Percentiles rank a stretch among this genome's conserved stretches.
phyloP scores from a whole-genome alignment of 352 stramenopile genomes.

The Phytophthora capsici region DNA sequence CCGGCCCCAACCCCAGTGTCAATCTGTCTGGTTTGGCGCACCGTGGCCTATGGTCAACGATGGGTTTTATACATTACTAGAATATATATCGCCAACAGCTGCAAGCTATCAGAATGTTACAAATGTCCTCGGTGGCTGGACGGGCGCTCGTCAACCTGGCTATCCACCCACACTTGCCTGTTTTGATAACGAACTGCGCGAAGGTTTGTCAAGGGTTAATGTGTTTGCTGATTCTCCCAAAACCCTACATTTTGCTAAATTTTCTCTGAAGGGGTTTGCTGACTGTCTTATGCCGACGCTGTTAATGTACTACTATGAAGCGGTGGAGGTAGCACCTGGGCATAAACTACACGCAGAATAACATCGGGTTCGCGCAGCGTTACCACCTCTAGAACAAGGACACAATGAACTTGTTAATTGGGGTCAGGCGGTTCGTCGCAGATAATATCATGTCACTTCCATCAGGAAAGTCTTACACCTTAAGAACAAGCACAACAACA shows the following conservation, averaged over 20 bases:
- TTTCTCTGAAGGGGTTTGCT: conserved; percentile 1
- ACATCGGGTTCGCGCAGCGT: background rate
- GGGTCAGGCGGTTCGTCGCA: conserved; percentile 2
- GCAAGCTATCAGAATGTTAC: conserved; percentile 22
- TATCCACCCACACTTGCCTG: conserved; percentile 8
- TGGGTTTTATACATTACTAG: conserved; percentile 20
- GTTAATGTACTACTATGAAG: conserved; percentile 17
- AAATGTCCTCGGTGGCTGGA: conserved; percentile 25
- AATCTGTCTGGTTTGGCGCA: conserved; percentile 28
- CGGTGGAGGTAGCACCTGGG: background rate
- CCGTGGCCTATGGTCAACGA: conserved; percentile 24
- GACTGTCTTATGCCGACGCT: conserved; percentile 13
- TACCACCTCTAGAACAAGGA: background rate
- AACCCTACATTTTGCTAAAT: conserved; percentile 2
- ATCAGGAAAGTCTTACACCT: background rate
- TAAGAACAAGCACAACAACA: conserved; percentile 16
- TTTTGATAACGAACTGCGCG: conserved; percentile 6
- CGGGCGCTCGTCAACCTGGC: conserved; percentile 4
- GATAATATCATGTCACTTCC: conserved; percentile 8
- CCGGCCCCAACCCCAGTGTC: background rate
- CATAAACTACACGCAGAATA: conserved; percentile 5
- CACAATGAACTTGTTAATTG: conserved; percentile 4
- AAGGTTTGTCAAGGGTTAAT: background rate
- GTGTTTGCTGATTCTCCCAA: background rate
- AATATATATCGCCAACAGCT: conserved; percentile 25